A percentile compares a stretch with the other conserved stretches of the same genome.
Evolutionary conservation across 495 filamentous ascomycete genomes (phyloP).

Genomic region (Talaromyces liani): DNA sequence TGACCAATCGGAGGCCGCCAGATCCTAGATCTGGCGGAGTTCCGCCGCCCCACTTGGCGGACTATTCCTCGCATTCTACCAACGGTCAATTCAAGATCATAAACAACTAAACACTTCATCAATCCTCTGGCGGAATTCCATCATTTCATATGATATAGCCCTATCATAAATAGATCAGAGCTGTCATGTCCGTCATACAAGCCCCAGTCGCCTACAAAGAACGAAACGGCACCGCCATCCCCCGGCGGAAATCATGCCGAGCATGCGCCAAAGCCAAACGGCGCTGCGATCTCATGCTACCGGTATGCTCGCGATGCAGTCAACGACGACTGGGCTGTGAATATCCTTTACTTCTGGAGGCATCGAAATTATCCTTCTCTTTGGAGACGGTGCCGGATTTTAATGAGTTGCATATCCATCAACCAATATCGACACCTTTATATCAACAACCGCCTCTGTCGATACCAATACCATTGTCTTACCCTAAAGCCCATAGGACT

Average conservation of each 20-base stretch:
- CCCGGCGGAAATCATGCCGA: constrained; percentile 43
- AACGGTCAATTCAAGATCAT: not conserved
- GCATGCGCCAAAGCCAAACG: constrained; percentile 47
- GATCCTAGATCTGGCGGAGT: not conserved
- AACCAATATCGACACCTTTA: not conserved
- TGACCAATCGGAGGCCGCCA: not conserved
- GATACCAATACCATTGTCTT: not conserved
- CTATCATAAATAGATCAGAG: not conserved
- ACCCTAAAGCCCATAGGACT: not conserved
- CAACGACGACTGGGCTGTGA: constrained; percentile 32
- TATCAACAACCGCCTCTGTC: not conserved
- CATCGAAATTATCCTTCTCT: not conserved
- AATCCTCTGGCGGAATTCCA: not conserved
- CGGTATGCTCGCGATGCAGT: constrained; percentile 40
- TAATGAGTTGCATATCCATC: not conserved
- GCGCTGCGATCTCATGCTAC: constrained; percentile 41
- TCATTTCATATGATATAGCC: not conserved
- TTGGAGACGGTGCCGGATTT: not conserved
- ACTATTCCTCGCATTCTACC: not conserved
- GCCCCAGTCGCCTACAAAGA: not conserved
- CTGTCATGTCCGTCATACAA: constrained; percentile 7
- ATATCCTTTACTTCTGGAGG: constrained; percentile 24
- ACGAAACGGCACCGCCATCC: constrained; percentile 22
- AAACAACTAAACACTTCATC: not conserved
- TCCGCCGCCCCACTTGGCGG: not conserved